Base-by-base conservation (phyloP, 2,329 filamentous ascomycete species). In the Paecilomyces fulvus region DNA sequence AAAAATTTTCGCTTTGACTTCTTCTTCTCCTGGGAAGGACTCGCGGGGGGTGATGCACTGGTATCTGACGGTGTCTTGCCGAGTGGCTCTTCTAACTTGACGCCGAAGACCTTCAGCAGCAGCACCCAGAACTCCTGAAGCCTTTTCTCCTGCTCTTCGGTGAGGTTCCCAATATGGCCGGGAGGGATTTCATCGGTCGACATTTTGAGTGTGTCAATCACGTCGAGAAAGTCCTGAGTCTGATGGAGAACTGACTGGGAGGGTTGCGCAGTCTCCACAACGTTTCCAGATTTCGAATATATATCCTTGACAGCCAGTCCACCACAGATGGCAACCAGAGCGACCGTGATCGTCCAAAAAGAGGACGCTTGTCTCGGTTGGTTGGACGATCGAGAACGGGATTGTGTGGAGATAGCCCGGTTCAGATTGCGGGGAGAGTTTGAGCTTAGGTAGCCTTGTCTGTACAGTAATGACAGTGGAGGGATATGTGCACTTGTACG, bases 131-230 rank as follows among this genome's bases (percentile, higher is more conserved):
- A 82, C 72, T 95, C 88, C 66, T 87, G 88, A 57, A 99, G 78
- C 76, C 95, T 96, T 61, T 83, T 82, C 66, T 96, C 90, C 75
- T 99, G 86, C 60, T 96, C 92, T 2, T 84, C 73, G n/a, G 92
- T 96, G 57, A 99, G 80, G 64, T 89, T 96, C 58, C 90, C 91
- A 55, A 90, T 83, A 59, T 91, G 85, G 54, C 94, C 94, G 43
- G 67, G 67, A 48, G 66, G 66, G 30, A 62, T 59, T 59, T 70
- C 60, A 58, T 62, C 58, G 54, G 70, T 60, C 66, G 73, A 71
- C 55, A 65, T 70, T 54, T 68, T 60, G 49, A 73, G 68, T 20
- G 69, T 70, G 62, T 73, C 69, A 53, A 73, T 65, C 17, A 70
- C 62, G 49, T 65, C 67, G 54, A 72, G 67, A 56, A 68, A 70